Evolutionary conservation across 805 yeast genomes (phyloP).

Genomic region (Barnettozyma salicaria): DNA sequence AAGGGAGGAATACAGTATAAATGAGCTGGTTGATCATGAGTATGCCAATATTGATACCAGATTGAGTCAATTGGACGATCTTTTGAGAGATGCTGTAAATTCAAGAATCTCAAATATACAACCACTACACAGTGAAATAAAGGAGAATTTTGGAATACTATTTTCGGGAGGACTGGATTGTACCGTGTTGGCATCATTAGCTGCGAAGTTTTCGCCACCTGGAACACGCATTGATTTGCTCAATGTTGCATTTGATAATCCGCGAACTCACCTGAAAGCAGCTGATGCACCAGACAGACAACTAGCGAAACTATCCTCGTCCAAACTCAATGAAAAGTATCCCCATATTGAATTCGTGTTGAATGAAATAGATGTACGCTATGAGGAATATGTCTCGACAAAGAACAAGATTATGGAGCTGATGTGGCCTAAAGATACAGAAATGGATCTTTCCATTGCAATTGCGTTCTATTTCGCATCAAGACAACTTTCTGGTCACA

Average conservation of each 20-base stretch:
- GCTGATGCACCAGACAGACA: constrained; percentile 80
- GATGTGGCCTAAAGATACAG: constrained; percentile 82
- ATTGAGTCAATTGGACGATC: constrained; percentile 21
- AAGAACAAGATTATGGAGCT: constrained; percentile 50
- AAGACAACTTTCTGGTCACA: constrained; percentile 34
- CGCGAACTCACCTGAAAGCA: constrained; percentile 58
- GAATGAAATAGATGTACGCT: constrained; percentile 69
- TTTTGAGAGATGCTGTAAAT: constrained; percentile 35
- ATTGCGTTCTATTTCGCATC: constrained; percentile 93
- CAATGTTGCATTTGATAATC: constrained; percentile 90
- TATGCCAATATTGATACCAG: constrained; percentile 9
- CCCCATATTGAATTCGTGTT: constrained; percentile 39
- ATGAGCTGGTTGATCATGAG: constrained; percentile 19
- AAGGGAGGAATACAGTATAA: constrained; percentile 18
- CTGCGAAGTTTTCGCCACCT: constrained; percentile 29
- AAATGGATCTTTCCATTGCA: constrained; percentile 94
- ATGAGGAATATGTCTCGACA: constrained; percentile 51
- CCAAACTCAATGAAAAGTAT: constrained; percentile 39
- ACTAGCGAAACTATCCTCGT: constrained; percentile 62
- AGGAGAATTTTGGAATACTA: constrained; percentile 44
- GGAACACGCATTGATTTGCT: constrained; percentile 57
- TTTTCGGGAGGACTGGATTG: constrained; percentile 97
- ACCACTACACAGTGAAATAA: constrained; percentile 39
- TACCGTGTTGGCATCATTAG: constrained; percentile 63
- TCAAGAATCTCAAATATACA: constrained; percentile 55